Conservation (phyloP, 345 rosid genomes). For the Populus nigra region DNA sequence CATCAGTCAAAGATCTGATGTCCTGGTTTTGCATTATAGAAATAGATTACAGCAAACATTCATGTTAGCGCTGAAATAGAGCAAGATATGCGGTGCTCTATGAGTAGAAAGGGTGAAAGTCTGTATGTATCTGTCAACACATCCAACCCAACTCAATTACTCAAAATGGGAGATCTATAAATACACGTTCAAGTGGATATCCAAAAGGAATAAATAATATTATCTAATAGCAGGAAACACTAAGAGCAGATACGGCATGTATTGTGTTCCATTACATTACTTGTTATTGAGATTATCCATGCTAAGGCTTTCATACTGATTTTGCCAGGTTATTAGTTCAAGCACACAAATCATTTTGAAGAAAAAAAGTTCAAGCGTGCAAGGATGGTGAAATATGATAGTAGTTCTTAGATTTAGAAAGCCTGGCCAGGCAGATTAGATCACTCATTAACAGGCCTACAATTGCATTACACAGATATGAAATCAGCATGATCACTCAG, state of each 20-base stretch:
- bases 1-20: conserved; percentile 6
- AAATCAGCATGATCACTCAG: neutral
- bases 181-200: neutral
- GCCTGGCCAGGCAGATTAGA: neutral
- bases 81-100: neutral
- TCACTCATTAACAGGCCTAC: neutral
- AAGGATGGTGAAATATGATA: neutral
- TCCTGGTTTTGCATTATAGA: neutral
- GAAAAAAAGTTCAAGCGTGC: neutral
- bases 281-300: conserved; percentile 1
- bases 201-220: conserved; percentile 4
- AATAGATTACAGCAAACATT: neutral
- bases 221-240: conserved; percentile 1
- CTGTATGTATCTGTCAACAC: neutral
- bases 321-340: neutral
- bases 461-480: neutral
- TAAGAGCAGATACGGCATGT: neutral
- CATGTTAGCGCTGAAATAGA: neutral
- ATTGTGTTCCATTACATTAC: neutral
- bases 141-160: neutral
- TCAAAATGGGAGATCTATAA: neutral
- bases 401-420: neutral
- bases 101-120: conserved; percentile 1
- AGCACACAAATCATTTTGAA: neutral
- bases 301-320: neutral